Evolutionary conservation across 176 grass and related monocot genomes (phyloP).

Genomic region (Triticum monococcum): DNA sequence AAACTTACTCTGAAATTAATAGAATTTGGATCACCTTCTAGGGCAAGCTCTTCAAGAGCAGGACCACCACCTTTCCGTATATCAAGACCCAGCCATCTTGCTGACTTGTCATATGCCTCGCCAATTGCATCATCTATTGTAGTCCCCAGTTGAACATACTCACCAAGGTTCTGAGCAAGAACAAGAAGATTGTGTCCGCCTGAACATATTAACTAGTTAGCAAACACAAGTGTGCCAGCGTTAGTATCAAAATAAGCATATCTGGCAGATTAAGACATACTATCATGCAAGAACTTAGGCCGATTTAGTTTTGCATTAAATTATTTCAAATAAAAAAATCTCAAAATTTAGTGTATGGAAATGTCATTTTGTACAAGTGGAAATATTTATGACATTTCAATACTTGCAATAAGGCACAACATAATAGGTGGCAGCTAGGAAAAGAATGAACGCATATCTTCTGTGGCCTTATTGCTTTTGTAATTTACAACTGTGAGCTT

Average conservation of each 20-base stretch:
- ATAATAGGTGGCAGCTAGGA: not conserved
- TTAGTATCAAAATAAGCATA: not conserved
- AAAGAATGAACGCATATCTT: not conserved
- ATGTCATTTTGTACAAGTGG: conserved; percentile 13
- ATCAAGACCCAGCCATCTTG: conserved; percentile 96
- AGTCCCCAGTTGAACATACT: conserved; percentile 97
- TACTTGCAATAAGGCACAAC: not conserved
- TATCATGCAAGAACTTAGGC: not conserved
- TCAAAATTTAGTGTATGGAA: not conserved
- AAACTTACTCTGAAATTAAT: conserved; percentile 89
- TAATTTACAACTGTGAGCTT: conserved; percentile 14
- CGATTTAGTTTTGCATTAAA: conserved; percentile 1
- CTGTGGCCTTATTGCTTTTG: not conserved
- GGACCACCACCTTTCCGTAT: conserved; percentile 91
- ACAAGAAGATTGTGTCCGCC: conserved; percentile 97
- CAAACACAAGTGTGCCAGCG: not conserved
- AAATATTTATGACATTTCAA: conserved; percentile 11
- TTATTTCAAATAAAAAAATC: not conserved
- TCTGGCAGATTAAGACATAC: not conserved
- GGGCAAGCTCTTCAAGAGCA: conserved; percentile 94
- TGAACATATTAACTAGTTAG: conserved; percentile 37
- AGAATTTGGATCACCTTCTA: conserved; percentile 68
- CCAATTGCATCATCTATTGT: conserved; percentile 99
- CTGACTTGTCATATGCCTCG: conserved; percentile 97
- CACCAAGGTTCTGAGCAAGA: conserved; percentile 74